phyloP scores from a whole-genome alignment of 192 early-diverging fungal genomes.

The Rhizophagus prolifer region DNA sequence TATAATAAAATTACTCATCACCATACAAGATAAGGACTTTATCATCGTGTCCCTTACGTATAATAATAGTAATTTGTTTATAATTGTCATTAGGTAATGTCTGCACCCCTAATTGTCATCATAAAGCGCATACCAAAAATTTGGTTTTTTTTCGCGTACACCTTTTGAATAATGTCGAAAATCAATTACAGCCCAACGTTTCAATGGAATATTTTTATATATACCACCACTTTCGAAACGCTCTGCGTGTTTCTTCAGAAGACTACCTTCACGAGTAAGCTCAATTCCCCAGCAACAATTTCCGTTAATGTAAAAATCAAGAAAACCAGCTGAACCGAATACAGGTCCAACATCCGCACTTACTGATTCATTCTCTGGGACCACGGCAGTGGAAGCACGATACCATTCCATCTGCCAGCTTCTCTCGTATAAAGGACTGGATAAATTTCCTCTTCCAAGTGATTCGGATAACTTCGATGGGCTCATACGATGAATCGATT shows the following conservation, averaged over 20 bases:
- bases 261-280: constrained; percentile 2
- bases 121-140: constrained; percentile 25
- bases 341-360: constrained; percentile 22
- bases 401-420: constrained; percentile 44
- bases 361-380: constrained; percentile 16
- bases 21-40: too few relatives aligned
- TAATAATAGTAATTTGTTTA: too few relatives aligned
- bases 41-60: too few relatives aligned
- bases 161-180: constrained; percentile 16
- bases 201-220: constrained; percentile 16
- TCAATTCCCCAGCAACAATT: constrained; percentile 28
- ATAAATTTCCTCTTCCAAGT: not conserved
- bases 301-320: constrained; percentile 29
- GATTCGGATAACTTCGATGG: constrained; percentile 1
- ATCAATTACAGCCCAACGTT: constrained; percentile 27
- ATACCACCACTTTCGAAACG: constrained; percentile 12
- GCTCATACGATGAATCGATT: not conserved
- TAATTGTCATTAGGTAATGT: too few relatives aligned
- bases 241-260: constrained; percentile 11
- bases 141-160: constrained; percentile 3
- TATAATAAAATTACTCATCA: too few relatives aligned
- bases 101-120: constrained; percentile 12
- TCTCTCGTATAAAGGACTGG: constrained; percentile 30
- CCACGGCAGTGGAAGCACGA: not conserved
- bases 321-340: constrained; percentile 20